Evolutionary conservation across 2,329 filamentous ascomycete genomes (phyloP), one percentile per base, ranked within the genome.

Genomic region (Tympanopsis confertula): DNA sequence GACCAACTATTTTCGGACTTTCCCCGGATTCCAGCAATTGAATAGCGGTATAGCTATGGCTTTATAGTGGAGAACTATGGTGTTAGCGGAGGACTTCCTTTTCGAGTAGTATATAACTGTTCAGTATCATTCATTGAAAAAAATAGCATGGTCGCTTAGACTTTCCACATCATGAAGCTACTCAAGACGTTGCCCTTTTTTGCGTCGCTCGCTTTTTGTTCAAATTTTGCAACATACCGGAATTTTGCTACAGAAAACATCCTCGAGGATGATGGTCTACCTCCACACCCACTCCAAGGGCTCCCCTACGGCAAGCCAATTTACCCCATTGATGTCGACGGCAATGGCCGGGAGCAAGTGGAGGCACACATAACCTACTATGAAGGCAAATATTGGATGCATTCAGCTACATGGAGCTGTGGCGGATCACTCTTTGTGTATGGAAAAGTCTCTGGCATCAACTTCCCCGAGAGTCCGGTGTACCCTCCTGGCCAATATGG

Each of bases 301-400:
- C 36, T 37, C n/a, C 20, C 20, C 10, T 37, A 37, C 12, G 36
- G 36, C 5, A 20, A 29, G n/a, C 36, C 36, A 17, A 29, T 24
- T 4, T 37, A 37, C 14, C 36, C 36, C 14, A 29, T 29, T 26
- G 30, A 22, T 19, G 36, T 37, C 5, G 36, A 37, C 19, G 36
- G 36, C 20, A 29, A 37, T 18, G 36, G 36, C 3, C 20, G 20
- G 19, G 36, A 37, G 36, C 20, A 28, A 26, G 24, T 26, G 13
- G 36, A 37, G 15, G 36, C 36, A 19, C 36, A 37, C 22, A 4
- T 37, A 18, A 37, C 20, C 22, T 37, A 24, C 36, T 37, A 14
- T 18, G 36, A 37, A 15, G 36, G 36, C 36, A 29, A 26, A 13
- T 37, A 37, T 26, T 37, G 24, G 20, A 37, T 37, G 36, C 24